phyloP scores from a whole-genome alignment of 176 grass and related monocot genomes.

The Luzula sylvatica region DNA sequence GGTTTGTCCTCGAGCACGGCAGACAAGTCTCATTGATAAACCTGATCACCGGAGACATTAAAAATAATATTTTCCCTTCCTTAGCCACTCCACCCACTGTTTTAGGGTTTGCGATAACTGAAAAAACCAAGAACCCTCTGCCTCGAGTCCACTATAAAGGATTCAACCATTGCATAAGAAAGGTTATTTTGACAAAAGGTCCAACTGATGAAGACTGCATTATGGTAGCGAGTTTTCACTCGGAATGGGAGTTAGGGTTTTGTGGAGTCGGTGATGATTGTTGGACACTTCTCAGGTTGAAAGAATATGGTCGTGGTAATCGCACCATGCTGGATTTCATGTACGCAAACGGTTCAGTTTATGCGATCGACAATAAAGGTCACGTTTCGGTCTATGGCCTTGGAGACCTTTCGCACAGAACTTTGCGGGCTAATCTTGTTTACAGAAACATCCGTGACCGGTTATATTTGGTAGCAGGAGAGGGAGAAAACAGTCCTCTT shows the following conservation, averaged over 20 bases:
- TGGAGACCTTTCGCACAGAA: neutral
- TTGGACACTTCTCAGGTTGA: neutral
- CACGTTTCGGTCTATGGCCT: conserved; percentile 1
- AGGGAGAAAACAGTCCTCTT: neutral
- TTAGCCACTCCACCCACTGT: neutral
- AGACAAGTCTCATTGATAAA: neutral
- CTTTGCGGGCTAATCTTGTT: neutral
- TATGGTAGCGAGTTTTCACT: neutral
- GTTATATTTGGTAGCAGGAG: conserved; percentile 3
- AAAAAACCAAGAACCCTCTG: neutral
- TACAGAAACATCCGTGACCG: neutral
- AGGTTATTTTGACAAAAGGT: neutral
- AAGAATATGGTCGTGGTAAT: neutral
- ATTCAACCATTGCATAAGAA: neutral
- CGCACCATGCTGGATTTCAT: neutral
- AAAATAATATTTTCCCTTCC: neutral
- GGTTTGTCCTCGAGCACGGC: neutral
- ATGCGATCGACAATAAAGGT: neutral
- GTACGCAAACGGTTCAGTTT: neutral
- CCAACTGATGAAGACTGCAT: neutral
- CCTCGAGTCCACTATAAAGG: neutral
- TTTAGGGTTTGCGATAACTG: neutral
- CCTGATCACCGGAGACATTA: neutral
- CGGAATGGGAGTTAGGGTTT: neutral
- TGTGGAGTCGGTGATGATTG: neutral